Evolutionary conservation across 768 basidiomycete species (phyloP).

Genomic region (Lactarius sanguifluus): DNA sequence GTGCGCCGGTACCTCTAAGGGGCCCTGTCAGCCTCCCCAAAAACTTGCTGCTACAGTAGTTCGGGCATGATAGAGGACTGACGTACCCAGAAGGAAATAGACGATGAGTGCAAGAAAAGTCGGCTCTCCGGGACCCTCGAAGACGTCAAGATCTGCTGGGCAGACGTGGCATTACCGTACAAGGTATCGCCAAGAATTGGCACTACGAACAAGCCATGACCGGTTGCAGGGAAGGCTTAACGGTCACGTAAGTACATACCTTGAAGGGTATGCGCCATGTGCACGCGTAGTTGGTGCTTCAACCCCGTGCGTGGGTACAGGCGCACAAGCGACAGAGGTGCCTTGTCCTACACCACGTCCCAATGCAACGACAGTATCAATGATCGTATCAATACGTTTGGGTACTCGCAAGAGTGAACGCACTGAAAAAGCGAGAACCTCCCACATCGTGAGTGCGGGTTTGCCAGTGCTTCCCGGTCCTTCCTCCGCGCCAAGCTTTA

Average conservation of each 20-base stretch:
- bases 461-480: slow-evolving; percentile 6
- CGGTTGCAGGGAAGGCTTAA: neutral
- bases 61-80: neutral
- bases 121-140: slow-evolving; percentile 18
- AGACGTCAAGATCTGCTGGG: slow-evolving; percentile 5
- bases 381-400: neutral
- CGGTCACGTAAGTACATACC: slow-evolving; percentile 18
- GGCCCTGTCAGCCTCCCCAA: slow-evolving; percentile 1
- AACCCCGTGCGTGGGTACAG: slow-evolving; percentile 26
- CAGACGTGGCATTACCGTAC: slow-evolving; percentile 13
- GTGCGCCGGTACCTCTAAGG: slow-evolving; percentile 24
- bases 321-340: slow-evolving; percentile 25
- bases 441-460: slow-evolving; percentile 25
- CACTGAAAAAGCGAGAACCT: slow-evolving; percentile 28
- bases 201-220: slow-evolving; percentile 11
- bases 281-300: slow-evolving; percentile 31
- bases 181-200: slow-evolving; percentile 28
- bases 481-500: neutral
- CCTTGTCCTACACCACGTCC: slow-evolving; percentile 6
- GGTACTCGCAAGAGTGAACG: slow-evolving; percentile 1
- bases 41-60: neutral
- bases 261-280: slow-evolving; percentile 19
- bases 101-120: slow-evolving; percentile 29
- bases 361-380: neutral
- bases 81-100: slow-evolving; percentile 26